A percentile compares a stretch with the other conserved stretches of the same genome.
These are phyloP conservation scores for Colletotrichum higginsianum DNA, from an alignment of 2,329 filamentous ascomycete species.

Conservation along the genomic window DNA sequence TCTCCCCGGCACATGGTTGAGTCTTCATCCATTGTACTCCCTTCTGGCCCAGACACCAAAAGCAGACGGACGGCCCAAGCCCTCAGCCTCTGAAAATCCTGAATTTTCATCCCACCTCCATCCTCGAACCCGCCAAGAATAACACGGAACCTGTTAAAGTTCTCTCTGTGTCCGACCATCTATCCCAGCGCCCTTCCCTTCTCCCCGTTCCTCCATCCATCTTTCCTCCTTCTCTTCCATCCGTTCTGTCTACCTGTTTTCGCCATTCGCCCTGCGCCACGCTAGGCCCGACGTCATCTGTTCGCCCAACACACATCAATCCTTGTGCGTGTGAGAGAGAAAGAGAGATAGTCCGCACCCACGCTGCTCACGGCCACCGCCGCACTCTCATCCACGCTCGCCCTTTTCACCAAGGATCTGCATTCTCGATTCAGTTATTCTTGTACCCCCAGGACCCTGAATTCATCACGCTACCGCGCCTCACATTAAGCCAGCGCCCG, in stretches of 20 bases:
- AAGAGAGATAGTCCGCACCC: background rate
- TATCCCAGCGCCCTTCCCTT: conserved; percentile 25
- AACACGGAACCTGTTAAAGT: conserved; percentile 37
- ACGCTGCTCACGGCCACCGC: background rate
- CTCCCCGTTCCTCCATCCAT: conserved; percentile 18
- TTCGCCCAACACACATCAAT: conserved; percentile 29
- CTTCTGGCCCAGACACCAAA: conserved; percentile 13
- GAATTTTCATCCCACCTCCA: conserved; percentile 38
- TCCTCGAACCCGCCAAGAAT: conserved; percentile 40
- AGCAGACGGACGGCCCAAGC: conserved; percentile 27
- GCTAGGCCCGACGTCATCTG: conserved; percentile 42
- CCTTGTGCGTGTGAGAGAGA: conserved; percentile 4
- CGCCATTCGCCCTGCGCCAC: conserved; percentile 39
- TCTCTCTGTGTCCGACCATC: conserved; percentile 33
- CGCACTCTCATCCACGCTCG: conserved; percentile 21
- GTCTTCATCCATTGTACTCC: conserved; percentile 23
- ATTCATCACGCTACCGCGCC: conserved; percentile 35
- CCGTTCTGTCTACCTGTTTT: conserved; percentile 22
- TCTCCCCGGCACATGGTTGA: conserved; percentile 28
- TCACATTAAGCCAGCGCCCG: conserved; percentile 40
- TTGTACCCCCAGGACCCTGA: conserved; percentile 42
- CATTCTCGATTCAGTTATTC: conserved; percentile 34
- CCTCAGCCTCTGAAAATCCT: conserved; percentile 39
- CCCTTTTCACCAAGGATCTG: conserved; percentile 35
- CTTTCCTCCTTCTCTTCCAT: conserved; percentile 1